Conservation (phyloP, 108 stramenopile species). For the Pseudonitzschia multistriata region DNA sequence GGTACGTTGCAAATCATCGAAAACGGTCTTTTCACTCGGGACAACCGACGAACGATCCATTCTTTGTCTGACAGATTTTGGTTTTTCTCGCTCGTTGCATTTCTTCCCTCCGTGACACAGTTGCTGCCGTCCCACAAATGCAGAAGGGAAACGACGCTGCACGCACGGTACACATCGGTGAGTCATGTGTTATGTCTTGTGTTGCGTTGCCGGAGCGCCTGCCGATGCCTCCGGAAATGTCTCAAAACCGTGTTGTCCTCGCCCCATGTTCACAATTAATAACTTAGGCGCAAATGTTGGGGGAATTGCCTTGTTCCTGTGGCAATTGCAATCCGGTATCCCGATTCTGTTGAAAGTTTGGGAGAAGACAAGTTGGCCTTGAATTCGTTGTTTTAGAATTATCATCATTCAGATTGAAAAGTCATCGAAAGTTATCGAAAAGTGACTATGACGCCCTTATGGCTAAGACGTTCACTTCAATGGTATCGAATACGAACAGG, state of each 20-base stretch:
- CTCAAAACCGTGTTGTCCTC: background rate
- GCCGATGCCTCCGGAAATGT: too few relatives aligned
- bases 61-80: background rate
- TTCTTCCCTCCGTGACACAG: constrained; percentile 30
- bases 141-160: constrained; percentile 98
- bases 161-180: constrained; percentile 88
- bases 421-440: too few relatives aligned
- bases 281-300: constrained; percentile 63
- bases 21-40: background rate
- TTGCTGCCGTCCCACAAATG: constrained; percentile 91
- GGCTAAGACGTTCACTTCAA: too few relatives aligned
- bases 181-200: background rate
- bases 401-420: too few relatives aligned
- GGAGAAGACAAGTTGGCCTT: constrained; percentile 90
- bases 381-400: constrained; percentile 1
- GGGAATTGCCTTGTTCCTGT: constrained; percentile 88
- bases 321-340: constrained; percentile 89
- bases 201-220: background rate
- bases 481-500: too few relatives aligned
- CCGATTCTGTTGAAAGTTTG: constrained; percentile 91
- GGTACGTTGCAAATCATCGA: background rate
- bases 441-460: too few relatives aligned
- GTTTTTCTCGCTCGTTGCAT: background rate
- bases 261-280: background rate
- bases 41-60: background rate